Conservation (phyloP, 371 early-diverging fungal genomes). For the Apophysomyces sp. region DNA sequence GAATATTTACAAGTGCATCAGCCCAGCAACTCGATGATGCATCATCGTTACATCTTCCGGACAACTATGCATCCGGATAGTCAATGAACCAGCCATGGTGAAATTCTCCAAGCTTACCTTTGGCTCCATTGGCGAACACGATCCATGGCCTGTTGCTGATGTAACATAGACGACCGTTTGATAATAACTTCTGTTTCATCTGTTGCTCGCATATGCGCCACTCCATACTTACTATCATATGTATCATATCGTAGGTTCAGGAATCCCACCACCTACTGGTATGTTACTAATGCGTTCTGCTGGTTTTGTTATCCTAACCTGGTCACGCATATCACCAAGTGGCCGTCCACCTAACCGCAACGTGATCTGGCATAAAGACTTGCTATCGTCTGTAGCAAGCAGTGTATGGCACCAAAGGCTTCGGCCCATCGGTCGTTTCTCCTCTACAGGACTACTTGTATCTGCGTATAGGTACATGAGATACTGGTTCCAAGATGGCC, state of each 20-base stretch:
- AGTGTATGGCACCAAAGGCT: slow-evolving; percentile 25
- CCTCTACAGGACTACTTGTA: background rate
- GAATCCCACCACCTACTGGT: slow-evolving; percentile 22
- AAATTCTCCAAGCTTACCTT: slow-evolving; percentile 10
- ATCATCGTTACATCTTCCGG: background rate
- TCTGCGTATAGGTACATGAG: background rate
- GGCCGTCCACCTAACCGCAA: slow-evolving; percentile 17
- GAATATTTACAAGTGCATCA: background rate
- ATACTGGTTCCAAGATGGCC: no score
- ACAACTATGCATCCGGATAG: background rate
- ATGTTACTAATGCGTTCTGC: no score
- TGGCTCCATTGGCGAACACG: slow-evolving; percentile 11
- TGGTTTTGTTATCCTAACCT: slow-evolving; percentile 12
- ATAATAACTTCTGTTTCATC: slow-evolving; percentile 29
- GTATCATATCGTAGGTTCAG: slow-evolving; percentile 27
- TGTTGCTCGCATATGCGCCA: slow-evolving; percentile 23
- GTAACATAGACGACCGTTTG: slow-evolving; percentile 10
- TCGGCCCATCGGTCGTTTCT: slow-evolving; percentile 12
- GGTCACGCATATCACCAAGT: slow-evolving; percentile 8
- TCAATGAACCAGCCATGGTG: background rate
- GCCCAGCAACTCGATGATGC: background rate
- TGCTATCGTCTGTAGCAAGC: slow-evolving; percentile 30
- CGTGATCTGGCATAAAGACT: slow-evolving; percentile 27
- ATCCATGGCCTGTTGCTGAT: slow-evolving; percentile 8
- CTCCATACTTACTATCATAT: slow-evolving; percentile 33